A percentile compares a stretch with the other conserved stretches of the same genome.
These are phyloP conservation scores for Vinca minor DNA, from an alignment of 257 asterid species.

Conservation along the genomic window DNA sequence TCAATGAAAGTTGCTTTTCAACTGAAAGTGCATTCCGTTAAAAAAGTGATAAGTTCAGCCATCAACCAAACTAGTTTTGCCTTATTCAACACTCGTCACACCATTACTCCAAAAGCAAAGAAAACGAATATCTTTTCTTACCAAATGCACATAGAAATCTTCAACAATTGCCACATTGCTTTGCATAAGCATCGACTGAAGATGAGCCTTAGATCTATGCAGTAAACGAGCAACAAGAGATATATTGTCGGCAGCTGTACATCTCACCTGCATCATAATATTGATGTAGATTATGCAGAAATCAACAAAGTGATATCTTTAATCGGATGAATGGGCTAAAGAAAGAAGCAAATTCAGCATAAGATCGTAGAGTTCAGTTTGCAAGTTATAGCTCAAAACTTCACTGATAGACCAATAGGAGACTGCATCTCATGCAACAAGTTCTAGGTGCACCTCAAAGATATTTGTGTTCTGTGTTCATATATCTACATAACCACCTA, in stretches of 20 bases:
- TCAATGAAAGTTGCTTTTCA: background rate
- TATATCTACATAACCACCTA: background rate
- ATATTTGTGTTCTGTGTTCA: background rate
- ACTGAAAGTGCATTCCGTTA: background rate
- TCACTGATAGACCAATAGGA: background rate
- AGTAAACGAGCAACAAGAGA: constrained; percentile 87
- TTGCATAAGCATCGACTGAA: constrained; percentile 83
- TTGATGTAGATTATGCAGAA: constrained; percentile 20
- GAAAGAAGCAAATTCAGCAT: background rate
- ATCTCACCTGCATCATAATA: constrained; percentile 87
- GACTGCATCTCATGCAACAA: background rate
- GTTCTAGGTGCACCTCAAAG: background rate
- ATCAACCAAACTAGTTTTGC: background rate
- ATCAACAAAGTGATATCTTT: constrained; percentile 6
- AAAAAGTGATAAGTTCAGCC: background rate
- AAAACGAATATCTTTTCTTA: constrained; percentile 21
- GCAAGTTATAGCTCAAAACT: background rate
- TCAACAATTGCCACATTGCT: constrained; percentile 68
- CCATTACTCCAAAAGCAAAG: background rate
- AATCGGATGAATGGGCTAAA: constrained; percentile 11
- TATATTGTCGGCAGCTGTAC: constrained; percentile 84
- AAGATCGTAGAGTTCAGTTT: background rate
- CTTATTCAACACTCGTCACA: background rate
- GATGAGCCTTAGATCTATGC: constrained; percentile 83
- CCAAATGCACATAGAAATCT: constrained; percentile 85